Evolutionary conservation across 1,284 basidiomycete species (phyloP).

Genomic region (Naganishia sp.): DNA sequence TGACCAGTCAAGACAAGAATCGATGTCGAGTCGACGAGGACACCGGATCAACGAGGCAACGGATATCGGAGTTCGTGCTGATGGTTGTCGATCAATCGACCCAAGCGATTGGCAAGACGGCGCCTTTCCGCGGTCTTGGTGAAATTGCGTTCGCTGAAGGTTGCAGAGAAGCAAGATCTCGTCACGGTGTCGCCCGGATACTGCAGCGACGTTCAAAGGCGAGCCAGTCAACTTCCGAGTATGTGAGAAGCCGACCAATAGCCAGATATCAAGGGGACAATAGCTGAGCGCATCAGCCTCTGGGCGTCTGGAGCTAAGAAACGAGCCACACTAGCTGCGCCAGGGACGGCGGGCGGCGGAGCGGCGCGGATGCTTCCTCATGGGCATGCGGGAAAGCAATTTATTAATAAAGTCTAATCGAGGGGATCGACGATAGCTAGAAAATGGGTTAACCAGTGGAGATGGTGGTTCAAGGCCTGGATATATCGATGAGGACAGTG

Average conservation of each 20-base stretch:
- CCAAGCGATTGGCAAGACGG: neutral
- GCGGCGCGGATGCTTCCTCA: too few species aligned
- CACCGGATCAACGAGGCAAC: neutral
- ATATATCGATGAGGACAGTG: too few species aligned
- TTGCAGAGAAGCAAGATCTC: neutral
- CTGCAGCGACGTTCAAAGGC: too few species aligned
- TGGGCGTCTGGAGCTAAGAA: neutral
- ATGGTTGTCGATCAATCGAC: slow-evolving; percentile 4
- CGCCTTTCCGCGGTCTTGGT: too few species aligned
- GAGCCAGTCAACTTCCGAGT: too few species aligned
- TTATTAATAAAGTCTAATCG: slow-evolving; percentile 20
- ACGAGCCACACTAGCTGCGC: slow-evolving; percentile 5
- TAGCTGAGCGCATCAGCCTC: neutral
- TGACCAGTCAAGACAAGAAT: neutral
- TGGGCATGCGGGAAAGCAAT: neutral
- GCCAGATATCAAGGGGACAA: slow-evolving; percentile 2
- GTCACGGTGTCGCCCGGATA: neutral
- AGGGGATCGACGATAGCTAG: slow-evolving; percentile 7
- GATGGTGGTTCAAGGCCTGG: too few species aligned
- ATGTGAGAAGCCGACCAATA: neutral
- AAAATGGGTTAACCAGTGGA: slow-evolving; percentile 10
- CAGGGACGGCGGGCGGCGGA: neutral
- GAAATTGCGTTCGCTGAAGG: too few species aligned
- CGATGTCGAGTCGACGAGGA: neutral
- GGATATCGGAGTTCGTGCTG: slow-evolving; percentile 1